Conservation (phyloP, 306 rosid genomes). For the Acmispon strigosus region DNA sequence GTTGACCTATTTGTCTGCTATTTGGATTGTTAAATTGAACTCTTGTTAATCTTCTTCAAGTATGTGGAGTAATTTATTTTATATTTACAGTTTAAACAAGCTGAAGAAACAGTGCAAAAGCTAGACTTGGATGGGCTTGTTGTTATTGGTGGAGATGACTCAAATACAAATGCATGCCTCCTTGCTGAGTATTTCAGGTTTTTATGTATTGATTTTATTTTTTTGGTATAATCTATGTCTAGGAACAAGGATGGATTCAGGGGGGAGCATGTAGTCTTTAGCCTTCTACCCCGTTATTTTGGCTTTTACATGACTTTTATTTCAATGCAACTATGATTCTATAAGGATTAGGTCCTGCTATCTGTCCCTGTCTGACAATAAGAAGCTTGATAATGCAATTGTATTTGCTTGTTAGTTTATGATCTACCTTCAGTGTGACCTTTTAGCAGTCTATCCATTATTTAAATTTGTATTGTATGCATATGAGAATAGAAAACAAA, state of each 20-base stretch:
- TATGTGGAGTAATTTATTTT: constrained; percentile 15
- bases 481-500: neutral
- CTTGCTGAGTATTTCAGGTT: constrained; percentile 97
- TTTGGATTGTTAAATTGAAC: neutral
- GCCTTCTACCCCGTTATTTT: neutral
- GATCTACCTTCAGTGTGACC: neutral
- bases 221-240: neutral
- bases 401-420: constrained; percentile 4
- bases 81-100: constrained; percentile 76
- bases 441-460: neutral
- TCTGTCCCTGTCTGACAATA: neutral
- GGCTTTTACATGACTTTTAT: neutral
- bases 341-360: neutral
- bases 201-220: neutral
- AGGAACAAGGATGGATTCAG: neutral
- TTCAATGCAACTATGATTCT: neutral
- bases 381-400: constrained; percentile 9
- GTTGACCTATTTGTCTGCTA: constrained; percentile 27
- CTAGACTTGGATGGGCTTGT: constrained; percentile 93
- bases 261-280: neutral
- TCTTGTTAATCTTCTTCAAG: constrained; percentile 1
- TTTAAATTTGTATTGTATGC: neutral
- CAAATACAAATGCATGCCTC: constrained; percentile 97
- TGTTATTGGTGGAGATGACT: constrained; percentile 98
- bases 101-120: constrained; percentile 78